A percentile compares a stretch with the other conserved stretches of the same genome.
phyloP scores from a whole-genome alignment of 331 rosid genomes.

The Cucumis variabilis region DNA sequence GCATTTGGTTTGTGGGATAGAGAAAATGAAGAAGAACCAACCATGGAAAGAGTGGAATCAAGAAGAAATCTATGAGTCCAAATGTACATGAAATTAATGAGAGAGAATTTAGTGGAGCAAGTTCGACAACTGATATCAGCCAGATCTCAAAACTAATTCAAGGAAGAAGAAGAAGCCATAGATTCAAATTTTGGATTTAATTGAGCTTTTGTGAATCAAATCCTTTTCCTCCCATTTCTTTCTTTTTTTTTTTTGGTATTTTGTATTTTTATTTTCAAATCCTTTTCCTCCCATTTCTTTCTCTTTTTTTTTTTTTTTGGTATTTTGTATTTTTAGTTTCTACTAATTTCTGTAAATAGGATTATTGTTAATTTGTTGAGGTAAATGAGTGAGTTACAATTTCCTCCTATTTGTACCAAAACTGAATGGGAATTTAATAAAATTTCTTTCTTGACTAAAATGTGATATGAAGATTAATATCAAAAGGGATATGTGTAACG shows the following conservation, averaged over 20 bases:
- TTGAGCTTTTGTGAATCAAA: neutral
- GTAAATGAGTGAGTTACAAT: neutral
- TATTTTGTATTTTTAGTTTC: neutral
- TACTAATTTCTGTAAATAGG: slow-evolving; percentile 15
- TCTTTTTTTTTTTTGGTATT: no score
- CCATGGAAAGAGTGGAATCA: slow-evolving; percentile 90
- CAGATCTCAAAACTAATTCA: neutral
- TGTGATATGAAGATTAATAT: no score
- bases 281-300: neutral
- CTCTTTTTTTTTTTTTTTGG: neutral
- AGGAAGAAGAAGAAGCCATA: neutral
- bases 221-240: no score
- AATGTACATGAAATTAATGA: slow-evolving; percentile 72
- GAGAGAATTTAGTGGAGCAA: slow-evolving; percentile 53
- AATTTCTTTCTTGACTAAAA: no score
- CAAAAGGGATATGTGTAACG: no score
- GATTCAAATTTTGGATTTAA: neutral
- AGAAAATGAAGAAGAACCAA: slow-evolving; percentile 55
- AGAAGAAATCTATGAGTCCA: slow-evolving; percentile 70
- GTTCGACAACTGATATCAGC: neutral
- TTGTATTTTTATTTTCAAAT: no score
- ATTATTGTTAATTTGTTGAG: neutral
- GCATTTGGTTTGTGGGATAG: slow-evolving; percentile 44
- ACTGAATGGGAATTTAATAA: neutral
- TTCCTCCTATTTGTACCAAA: neutral